A percentile compares a stretch with the other conserved stretches of the same genome.
Evolutionary conservation across 2,329 filamentous ascomycete genomes (phyloP).

Genomic region (Aureobasidium sp.): DNA sequence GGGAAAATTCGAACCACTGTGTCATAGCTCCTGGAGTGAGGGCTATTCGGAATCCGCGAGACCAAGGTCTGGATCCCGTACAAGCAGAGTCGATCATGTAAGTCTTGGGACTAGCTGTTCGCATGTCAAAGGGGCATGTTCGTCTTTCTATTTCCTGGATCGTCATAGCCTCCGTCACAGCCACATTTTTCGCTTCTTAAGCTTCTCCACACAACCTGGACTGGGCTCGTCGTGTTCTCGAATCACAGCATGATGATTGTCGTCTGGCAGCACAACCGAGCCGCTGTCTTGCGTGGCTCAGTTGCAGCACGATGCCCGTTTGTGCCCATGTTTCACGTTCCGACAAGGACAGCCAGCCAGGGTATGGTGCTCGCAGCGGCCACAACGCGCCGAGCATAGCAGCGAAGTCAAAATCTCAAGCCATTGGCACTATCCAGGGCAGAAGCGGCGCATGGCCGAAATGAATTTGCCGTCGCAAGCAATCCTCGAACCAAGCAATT

Average conservation of each 20-base stretch:
- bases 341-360: background rate
- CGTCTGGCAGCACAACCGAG: constrained; percentile 4
- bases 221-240: constrained; percentile 1
- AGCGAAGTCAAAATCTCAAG: background rate
- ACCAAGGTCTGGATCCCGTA: background rate
- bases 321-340: background rate
- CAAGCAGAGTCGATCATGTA: background rate
- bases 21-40: background rate
- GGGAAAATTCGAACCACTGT: background rate
- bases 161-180: background rate
- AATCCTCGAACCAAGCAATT: background rate
- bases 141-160: constrained; percentile 6
- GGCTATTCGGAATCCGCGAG: background rate
- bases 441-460: background rate
- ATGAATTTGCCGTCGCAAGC: background rate
- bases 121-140: background rate
- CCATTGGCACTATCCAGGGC: background rate
- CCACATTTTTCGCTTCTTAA: constrained; percentile 3
- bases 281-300: constrained; percentile 1
- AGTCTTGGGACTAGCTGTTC: background rate
- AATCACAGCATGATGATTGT: background rate
- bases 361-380: background rate
- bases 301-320: background rate
- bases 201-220: constrained; percentile 10
- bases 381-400: constrained; percentile 3